A percentile compares a stretch with the other conserved stretches of the same genome.
Conservation (phyloP, 805 yeast genomes). For the Clavispora asparagi region DNA sequence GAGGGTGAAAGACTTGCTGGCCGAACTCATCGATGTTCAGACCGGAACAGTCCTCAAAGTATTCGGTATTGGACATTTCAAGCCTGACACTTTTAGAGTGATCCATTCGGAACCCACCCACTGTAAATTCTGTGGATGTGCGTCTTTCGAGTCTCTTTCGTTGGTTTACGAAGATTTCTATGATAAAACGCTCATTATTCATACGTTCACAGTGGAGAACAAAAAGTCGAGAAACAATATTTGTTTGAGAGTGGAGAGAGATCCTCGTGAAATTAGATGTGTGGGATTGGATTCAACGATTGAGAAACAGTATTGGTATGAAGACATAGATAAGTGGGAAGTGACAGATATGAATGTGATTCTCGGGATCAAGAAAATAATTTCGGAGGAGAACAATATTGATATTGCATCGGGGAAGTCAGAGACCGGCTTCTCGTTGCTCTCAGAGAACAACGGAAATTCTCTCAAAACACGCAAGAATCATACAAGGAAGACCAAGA, state of each 20-base stretch:
- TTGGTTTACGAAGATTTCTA: constrained; percentile 64
- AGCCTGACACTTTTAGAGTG: constrained; percentile 55
- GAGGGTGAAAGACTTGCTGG: constrained; percentile 48
- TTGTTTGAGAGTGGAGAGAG: constrained; percentile 87
- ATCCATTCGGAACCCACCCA: constrained; percentile 84
- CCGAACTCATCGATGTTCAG: constrained; percentile 72
- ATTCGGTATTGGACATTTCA: constrained; percentile 58
- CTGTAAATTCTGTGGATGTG: constrained; percentile 89
- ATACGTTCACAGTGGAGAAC: constrained; percentile 60
- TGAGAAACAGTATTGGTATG: constrained; percentile 65
- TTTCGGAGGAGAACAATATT: constrained; percentile 1
- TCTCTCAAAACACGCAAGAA: constrained; percentile 18
- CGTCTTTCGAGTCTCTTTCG: constrained; percentile 67
- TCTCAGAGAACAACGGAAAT: constrained; percentile 11
- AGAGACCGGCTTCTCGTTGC: neutral
- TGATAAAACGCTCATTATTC: constrained; percentile 56
- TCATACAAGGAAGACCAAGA: neutral
- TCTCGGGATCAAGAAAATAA: constrained; percentile 48
- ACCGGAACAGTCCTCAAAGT: constrained; percentile 66
- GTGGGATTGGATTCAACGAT: constrained; percentile 72
- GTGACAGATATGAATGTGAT: constrained; percentile 71
- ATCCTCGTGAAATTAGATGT: constrained; percentile 86
- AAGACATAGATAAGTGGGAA: constrained; percentile 72
- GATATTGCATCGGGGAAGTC: neutral
- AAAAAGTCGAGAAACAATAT: constrained; percentile 74